These are phyloP conservation scores for Pachysandra terminalis DNA, from an alignment of 164 flowering plant genomes.

Conservation along the genomic window DNA sequence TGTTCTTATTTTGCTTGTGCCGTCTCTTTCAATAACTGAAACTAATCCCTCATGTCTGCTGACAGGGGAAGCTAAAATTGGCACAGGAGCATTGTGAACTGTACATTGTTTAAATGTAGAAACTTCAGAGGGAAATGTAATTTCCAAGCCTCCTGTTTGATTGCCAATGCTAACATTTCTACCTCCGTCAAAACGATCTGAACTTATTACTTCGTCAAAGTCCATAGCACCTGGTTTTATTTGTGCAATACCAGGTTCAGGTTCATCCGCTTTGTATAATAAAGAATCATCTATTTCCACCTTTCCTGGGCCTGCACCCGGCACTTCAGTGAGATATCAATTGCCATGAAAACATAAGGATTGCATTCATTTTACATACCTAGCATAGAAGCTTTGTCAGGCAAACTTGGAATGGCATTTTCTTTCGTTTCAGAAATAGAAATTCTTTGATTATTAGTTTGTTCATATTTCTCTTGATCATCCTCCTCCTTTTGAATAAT, in stretches of 20 bases:
- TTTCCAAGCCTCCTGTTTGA: constrained; percentile 12
- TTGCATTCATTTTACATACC: constrained; percentile 20
- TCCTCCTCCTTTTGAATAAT: constrained; percentile 10
- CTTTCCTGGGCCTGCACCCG: constrained; percentile 22
- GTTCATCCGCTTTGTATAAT: constrained; percentile 14
- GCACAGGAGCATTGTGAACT: constrained; percentile 5
- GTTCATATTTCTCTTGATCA: constrained; percentile 8
- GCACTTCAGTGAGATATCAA: neutral
- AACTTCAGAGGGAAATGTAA: constrained; percentile 20
- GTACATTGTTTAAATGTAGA: constrained; percentile 12
- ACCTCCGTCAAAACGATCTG: constrained; percentile 16
- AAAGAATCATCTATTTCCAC: constrained; percentile 10
- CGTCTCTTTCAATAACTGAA: constrained; percentile 19
- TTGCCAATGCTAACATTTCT: constrained; percentile 17
- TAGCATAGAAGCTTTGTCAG: constrained; percentile 13
- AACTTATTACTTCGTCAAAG: constrained; percentile 9
- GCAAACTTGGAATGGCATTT: constrained; percentile 4
- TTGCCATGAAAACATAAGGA: neutral
- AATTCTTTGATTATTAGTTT: constrained; percentile 1
- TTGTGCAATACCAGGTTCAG: constrained; percentile 8
- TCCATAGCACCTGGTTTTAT: constrained; percentile 6
- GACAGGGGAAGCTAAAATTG: constrained; percentile 6
- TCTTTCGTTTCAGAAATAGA: constrained; percentile 4
- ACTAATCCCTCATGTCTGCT: constrained; percentile 10
- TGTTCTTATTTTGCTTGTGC: constrained; percentile 12